A percentile compares a stretch with the other conserved stretches of the same genome.
Conservation (phyloP, 1,284 basidiomycete genomes). For the Sanghuangporus weigelae region DNA sequence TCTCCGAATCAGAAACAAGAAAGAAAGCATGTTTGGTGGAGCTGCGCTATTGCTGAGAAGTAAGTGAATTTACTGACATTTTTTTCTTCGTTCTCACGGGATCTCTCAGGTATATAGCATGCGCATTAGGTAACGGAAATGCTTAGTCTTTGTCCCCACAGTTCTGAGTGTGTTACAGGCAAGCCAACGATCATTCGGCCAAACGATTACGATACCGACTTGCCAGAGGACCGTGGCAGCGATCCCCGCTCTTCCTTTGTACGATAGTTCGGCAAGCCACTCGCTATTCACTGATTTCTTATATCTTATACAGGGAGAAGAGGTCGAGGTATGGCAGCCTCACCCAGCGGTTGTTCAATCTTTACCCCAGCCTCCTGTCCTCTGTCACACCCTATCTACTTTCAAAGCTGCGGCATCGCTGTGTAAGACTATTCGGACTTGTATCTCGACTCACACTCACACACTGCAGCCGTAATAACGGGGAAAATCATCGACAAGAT, state of each 20-base stretch:
- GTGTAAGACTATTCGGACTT: slow-evolving; percentile 37
- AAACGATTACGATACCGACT: slow-evolving; percentile 66
- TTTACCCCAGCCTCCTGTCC: slow-evolving; percentile 36
- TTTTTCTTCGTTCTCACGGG: background rate
- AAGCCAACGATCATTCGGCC: slow-evolving; percentile 70
- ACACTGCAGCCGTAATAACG: slow-evolving; percentile 47
- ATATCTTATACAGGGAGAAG: slow-evolving; percentile 41
- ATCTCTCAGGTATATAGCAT: slow-evolving; percentile 16
- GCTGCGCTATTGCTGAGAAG: slow-evolving; percentile 71
- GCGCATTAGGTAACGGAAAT: slow-evolving; percentile 10
- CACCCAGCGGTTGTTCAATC: slow-evolving; percentile 33
- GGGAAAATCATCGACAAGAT: slow-evolving; percentile 65
- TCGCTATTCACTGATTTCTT: background rate
- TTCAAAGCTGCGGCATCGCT: slow-evolving; percentile 59
- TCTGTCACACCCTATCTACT: slow-evolving; percentile 46
- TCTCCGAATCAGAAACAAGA: slow-evolving; percentile 70
- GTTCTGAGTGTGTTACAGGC: slow-evolving; percentile 31
- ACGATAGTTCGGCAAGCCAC: background rate
- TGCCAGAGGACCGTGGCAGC: slow-evolving; percentile 38
- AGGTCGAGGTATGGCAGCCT: slow-evolving; percentile 52
- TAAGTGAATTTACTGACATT: slow-evolving; percentile 28
- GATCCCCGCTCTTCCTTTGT: slow-evolving; percentile 4
- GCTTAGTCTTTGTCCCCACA: background rate
- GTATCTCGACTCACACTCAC: background rate
- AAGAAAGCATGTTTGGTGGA: slow-evolving; percentile 81